These are phyloP conservation scores for Candida hungchunana DNA, from an alignment of 805 yeast genomes.

Conservation along the genomic window DNA sequence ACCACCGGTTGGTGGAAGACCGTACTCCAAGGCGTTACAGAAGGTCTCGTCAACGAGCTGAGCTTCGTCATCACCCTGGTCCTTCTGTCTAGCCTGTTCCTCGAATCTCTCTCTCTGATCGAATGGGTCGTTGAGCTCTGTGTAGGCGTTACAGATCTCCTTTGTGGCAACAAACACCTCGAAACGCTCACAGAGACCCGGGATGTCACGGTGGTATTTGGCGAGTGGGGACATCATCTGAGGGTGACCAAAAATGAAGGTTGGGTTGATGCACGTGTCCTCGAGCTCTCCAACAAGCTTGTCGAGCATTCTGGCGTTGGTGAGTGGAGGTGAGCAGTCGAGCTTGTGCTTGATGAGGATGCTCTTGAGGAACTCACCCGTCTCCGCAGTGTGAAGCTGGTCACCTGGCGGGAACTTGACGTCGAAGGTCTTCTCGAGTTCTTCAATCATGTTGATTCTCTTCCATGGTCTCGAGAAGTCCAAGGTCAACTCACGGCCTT, in stretches of 20 bases:
- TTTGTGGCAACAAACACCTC: slow-evolving; percentile 98
- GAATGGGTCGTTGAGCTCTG: slow-evolving; percentile 98
- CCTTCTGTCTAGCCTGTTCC: slow-evolving; percentile 98
- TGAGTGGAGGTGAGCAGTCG: slow-evolving; percentile 86
- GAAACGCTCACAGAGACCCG: slow-evolving; percentile 96
- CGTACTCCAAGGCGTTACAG: slow-evolving; percentile 97
- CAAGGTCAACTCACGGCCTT: slow-evolving; percentile 69
- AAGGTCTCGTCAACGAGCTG: slow-evolving; percentile 94
- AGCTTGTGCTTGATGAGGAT: slow-evolving; percentile 74
- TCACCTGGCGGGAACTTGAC: slow-evolving; percentile 96
- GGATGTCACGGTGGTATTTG: slow-evolving; percentile 85
- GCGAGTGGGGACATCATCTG: slow-evolving; percentile 99
- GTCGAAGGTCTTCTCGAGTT: slow-evolving; percentile 78
- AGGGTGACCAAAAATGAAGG: slow-evolving; percentile 97
- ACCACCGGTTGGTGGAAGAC: slow-evolving; percentile 99
- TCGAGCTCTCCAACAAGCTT: slow-evolving; percentile 96
- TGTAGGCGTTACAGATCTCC: slow-evolving; percentile 97
- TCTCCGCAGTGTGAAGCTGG: slow-evolving; percentile 88
- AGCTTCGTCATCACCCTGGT: slow-evolving; percentile 98
- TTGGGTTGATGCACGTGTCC: slow-evolving; percentile 92
- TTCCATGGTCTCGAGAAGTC: slow-evolving; percentile 98
- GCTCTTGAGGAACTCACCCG: slow-evolving; percentile 83
- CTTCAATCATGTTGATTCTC: slow-evolving; percentile 96
- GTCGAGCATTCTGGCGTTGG: slow-evolving; percentile 98
- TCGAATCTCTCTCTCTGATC: slow-evolving; percentile 97